Conservation (phyloP, 495 filamentous ascomycete species). For the Penicillium cinerascens region DNA sequence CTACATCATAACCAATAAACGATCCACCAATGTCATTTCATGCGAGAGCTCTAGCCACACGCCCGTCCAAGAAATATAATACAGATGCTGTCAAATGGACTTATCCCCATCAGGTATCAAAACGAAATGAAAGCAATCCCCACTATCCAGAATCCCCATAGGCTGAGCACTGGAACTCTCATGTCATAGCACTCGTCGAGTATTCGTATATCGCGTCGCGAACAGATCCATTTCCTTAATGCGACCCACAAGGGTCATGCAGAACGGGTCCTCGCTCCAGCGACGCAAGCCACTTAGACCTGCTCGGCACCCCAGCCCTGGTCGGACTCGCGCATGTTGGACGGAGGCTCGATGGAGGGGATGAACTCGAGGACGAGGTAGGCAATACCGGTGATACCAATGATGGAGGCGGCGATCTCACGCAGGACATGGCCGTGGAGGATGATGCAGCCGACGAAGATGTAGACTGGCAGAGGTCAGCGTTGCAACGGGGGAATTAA, state of each 20-base stretch:
- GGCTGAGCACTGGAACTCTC: not conserved
- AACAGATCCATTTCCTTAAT: not conserved
- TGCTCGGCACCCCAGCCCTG: slow-evolving; percentile 90
- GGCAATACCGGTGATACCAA: slow-evolving; percentile 71
- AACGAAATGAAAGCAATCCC: not conserved
- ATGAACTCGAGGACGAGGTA: slow-evolving; percentile 90
- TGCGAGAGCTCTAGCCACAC: not conserved
- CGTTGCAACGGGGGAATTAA: slow-evolving; percentile 13
- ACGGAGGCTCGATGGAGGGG: slow-evolving; percentile 92
- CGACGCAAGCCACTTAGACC: slow-evolving; percentile 50
- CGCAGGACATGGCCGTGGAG: slow-evolving; percentile 57
- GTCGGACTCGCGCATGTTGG: slow-evolving; percentile 94
- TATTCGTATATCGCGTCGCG: not conserved
- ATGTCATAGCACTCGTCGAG: not conserved
- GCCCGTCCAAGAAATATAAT: slow-evolving; percentile 11
- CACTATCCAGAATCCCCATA: not conserved
- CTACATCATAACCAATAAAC: not conserved
- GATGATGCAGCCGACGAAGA: slow-evolving; percentile 86
- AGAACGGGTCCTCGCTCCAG: not conserved
- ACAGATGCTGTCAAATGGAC: slow-evolving; percentile 12
- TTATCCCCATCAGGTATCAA: slow-evolving; percentile 6
- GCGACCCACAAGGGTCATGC: not conserved
- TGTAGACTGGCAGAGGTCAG: slow-evolving; percentile 67
- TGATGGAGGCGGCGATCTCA: slow-evolving; percentile 63
- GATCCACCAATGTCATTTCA: slow-evolving; percentile 10